phyloP scores from a whole-genome alignment of 2,329 filamentous ascomycete species.

The Penicillium aurantiogriseum region DNA sequence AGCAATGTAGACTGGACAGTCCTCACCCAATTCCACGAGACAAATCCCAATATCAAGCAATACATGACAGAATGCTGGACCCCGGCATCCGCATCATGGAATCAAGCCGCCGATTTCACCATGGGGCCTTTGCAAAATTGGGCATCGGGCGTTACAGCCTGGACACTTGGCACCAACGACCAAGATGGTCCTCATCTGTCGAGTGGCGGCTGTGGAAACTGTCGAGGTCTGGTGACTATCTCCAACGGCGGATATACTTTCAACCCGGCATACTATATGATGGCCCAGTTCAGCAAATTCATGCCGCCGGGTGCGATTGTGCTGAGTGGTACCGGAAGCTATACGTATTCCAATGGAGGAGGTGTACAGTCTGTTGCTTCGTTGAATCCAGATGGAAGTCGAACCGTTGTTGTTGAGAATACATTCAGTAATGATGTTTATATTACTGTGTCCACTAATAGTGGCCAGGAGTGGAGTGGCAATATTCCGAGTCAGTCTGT shows the following conservation, averaged over 20 bases:
- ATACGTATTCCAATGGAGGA: conserved; percentile 40
- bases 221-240: conserved; percentile 29
- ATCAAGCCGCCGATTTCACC: conserved; percentile 29
- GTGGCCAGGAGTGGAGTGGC: conserved; percentile 29
- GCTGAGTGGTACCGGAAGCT: conserved; percentile 46
- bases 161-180: conserved; percentile 32
- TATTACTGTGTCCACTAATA: conserved; percentile 30
- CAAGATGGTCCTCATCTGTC: conserved; percentile 29
- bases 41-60: conserved; percentile 34
- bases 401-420: conserved; percentile 51
- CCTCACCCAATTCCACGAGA: conserved; percentile 35
- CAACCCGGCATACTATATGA: conserved; percentile 54
- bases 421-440: conserved; percentile 49
- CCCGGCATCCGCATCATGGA: conserved; percentile 24
- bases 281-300: conserved; percentile 54
- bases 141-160: conserved; percentile 31
- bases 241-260: conserved; percentile 45
- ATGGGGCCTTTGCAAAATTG: conserved; percentile 34
- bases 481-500: conserved; percentile 30
- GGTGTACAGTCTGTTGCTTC: conserved; percentile 48
- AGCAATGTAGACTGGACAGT: conserved; percentile 36
- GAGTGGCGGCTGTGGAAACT: conserved; percentile 29
- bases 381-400: conserved; percentile 48
- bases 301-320: conserved; percentile 49
- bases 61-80: conserved; percentile 45